Percentiles rank a stretch among this genome's conserved stretches.
phyloP scores from a whole-genome alignment of 306 rosid genomes.

The Castanea crenata region DNA sequence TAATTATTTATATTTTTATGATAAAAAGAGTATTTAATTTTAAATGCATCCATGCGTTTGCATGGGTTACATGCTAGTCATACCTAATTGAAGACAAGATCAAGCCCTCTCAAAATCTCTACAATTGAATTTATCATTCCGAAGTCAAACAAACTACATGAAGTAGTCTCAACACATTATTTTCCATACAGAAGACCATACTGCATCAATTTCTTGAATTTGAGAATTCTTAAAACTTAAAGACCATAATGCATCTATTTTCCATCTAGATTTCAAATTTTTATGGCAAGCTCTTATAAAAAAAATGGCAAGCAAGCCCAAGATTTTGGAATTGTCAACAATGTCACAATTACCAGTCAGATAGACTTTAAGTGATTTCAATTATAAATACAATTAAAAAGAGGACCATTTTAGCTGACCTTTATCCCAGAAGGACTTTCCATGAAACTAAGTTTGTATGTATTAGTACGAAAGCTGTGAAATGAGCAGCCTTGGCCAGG shows the following conservation, averaged over 20 bases:
- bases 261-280: not conserved
- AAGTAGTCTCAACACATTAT: not conserved
- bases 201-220: not conserved
- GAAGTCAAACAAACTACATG: not conserved
- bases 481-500: conserved; percentile 99
- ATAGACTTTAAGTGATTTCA: no score
- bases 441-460: conserved; percentile 94
- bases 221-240: not conserved
- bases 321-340: not conserved
- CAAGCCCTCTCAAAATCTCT: not conserved
- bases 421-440: conserved; percentile 93
- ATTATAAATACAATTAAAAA: conserved; percentile 8
- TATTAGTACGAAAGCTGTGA: conserved; percentile 88
- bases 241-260: not conserved
- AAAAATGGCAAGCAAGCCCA: not conserved
- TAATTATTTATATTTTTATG: no score
- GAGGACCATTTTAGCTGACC: conserved; percentile 36
- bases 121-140: not conserved
- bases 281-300: not conserved
- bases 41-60: no score
- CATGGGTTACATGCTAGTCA: no score
- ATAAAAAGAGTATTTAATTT: no score
- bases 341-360: not conserved
- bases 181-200: not conserved
- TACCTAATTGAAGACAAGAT: not conserved